phyloP scores from a whole-genome alignment of 2,329 filamentous ascomycete species.

The Cladophialophora exuberans region DNA sequence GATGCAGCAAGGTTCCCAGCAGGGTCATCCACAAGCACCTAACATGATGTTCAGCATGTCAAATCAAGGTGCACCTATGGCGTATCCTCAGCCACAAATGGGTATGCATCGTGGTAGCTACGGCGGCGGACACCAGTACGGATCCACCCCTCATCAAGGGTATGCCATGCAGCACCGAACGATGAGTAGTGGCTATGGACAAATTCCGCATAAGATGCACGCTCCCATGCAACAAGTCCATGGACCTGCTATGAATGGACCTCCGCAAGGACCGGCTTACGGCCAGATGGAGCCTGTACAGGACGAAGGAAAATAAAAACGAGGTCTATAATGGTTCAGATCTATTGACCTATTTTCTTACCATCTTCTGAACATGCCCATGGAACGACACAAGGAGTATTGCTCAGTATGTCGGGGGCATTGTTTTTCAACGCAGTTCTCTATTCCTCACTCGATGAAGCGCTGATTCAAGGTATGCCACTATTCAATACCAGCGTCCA shows the following conservation, averaged over 20 bases:
- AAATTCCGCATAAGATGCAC: slow-evolving; percentile 48
- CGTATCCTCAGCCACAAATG: slow-evolving; percentile 68
- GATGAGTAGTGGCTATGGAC: slow-evolving; percentile 59
- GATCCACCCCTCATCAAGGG: slow-evolving; percentile 66
- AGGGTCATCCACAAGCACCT: slow-evolving; percentile 76
- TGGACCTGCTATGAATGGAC: slow-evolving; percentile 29
- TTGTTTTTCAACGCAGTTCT: no score
- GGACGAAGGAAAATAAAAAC: slow-evolving; percentile 31
- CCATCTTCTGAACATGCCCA: background rate
- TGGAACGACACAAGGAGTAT: background rate
- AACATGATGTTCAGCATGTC: slow-evolving; percentile 48
- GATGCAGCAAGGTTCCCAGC: slow-evolving; percentile 91
- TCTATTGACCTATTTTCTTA: background rate
- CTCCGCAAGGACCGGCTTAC: slow-evolving; percentile 29
- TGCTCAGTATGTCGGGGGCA: no score
- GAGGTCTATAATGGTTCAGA: background rate
- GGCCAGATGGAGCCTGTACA: slow-evolving; percentile 25
- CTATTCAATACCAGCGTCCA: no score
- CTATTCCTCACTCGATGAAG: background rate
- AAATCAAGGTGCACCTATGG: slow-evolving; percentile 70
- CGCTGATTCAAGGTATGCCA: background rate
- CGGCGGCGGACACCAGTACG: slow-evolving; percentile 64
- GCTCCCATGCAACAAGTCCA: slow-evolving; percentile 40
- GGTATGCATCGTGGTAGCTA: slow-evolving; percentile 63
- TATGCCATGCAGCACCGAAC: slow-evolving; percentile 64